Evolutionary conservation across 2,329 filamentous ascomycete genomes (phyloP).

Genomic region (Cadophora gregata): DNA sequence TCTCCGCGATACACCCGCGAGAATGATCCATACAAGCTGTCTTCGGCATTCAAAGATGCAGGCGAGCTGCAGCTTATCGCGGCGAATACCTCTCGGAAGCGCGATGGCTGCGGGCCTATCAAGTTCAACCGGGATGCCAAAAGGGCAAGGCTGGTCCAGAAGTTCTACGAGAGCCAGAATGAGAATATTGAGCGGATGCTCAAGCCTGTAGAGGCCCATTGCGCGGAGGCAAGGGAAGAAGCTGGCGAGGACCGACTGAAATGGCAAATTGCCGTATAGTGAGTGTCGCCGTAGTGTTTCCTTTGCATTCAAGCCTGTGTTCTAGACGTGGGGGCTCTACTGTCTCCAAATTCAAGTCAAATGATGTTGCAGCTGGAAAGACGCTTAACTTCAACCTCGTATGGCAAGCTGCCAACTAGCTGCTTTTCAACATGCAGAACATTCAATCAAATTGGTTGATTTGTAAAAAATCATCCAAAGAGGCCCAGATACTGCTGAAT

Average conservation of each 20-base stretch:
- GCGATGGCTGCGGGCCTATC: conserved; percentile 54
- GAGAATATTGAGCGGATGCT: conserved; percentile 90
- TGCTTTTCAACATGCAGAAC: neutral
- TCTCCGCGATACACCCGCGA: conserved; percentile 48
- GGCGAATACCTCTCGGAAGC: conserved; percentile 81
- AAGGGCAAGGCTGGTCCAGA: conserved; percentile 60
- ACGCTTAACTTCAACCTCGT: neutral
- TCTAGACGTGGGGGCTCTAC: neutral
- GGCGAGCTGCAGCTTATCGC: conserved; percentile 78
- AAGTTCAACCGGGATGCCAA: conserved; percentile 46
- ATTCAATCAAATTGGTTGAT: too few relatives aligned
- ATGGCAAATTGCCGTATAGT: conserved; percentile 67
- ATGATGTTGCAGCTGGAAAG: neutral
- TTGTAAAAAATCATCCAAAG: too few relatives aligned
- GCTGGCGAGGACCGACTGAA: conserved; percentile 81
- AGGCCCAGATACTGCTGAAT: too few relatives aligned
- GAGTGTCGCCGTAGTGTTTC: neutral
- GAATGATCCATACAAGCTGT: conserved; percentile 83
- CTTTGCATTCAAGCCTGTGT: neutral
- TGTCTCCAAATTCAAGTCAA: neutral
- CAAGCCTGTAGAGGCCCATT: conserved; percentile 91
- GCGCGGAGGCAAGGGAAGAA: conserved; percentile 76
- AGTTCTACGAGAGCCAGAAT: conserved; percentile 91
- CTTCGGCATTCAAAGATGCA: conserved; percentile 76
- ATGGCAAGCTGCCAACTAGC: neutral